Conservation (phyloP, 75 land plant genomes). For the Cupressus sempervirens region DNA sequence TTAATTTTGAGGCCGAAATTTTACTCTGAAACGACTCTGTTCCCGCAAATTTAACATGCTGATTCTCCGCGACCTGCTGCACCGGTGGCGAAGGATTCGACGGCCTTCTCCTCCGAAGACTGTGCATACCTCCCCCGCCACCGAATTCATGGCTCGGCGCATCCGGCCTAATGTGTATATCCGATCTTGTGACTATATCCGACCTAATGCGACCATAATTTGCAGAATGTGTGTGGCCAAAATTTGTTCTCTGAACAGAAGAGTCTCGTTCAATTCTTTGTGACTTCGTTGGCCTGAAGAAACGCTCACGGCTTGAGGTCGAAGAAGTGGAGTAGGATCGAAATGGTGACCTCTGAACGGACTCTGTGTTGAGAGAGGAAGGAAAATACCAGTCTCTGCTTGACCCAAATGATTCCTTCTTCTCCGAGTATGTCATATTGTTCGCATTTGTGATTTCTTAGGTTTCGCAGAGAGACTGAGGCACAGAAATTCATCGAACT, state of each 20-base stretch:
- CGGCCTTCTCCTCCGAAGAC: not conserved
- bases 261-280: not conserved
- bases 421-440: not conserved
- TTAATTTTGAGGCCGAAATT: not conserved
- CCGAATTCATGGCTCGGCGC: not conserved
- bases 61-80: not conserved
- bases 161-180: not conserved
- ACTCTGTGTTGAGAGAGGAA: not conserved
- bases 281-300: not conserved
- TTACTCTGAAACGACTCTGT: not conserved
- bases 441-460: not conserved
- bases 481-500: no score
- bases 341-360: not conserved
- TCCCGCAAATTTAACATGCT: not conserved
- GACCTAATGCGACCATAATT: not conserved
- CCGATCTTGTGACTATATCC: not conserved
- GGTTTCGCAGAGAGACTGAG: no score
- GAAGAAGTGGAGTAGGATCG: not conserved
- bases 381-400: conserved; percentile 4
- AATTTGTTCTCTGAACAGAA: not conserved
- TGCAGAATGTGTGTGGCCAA: not conserved
- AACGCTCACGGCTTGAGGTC: not conserved
- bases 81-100: not conserved
- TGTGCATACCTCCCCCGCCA: not conserved
- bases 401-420: not conserved